phyloP scores from a whole-genome alignment of 192 early-diverging fungal species.

The Linnemannia schmuckeri region DNA sequence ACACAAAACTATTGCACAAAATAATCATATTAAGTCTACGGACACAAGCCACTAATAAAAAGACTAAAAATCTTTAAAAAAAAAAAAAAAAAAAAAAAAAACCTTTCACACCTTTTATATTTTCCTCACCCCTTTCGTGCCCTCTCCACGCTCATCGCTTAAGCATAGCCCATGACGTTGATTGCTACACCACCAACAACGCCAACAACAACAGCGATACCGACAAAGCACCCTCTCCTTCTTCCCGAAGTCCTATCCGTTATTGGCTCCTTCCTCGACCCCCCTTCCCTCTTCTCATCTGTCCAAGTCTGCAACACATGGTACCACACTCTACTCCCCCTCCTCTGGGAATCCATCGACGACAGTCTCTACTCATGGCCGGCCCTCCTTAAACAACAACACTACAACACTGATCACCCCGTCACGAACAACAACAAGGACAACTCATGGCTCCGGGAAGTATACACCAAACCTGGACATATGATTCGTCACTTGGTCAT shows the following conservation, averaged over 20 bases:
- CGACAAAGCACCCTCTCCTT: background rate
- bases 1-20: too few species aligned
- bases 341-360: background rate
- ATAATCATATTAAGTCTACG: too few species aligned
- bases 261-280: background rate
- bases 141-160: background rate
- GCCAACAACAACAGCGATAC: background rate
- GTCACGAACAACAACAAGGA: background rate
- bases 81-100: too few species aligned
- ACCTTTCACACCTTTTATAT: too few species aligned
- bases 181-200: background rate
- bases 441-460: background rate
- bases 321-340: background rate
- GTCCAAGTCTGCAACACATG: background rate
- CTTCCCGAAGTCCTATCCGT: background rate
- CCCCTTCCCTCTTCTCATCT: background rate
- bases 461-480: background rate
- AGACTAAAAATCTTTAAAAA: too few species aligned
- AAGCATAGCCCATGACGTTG: background rate
- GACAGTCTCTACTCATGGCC: background rate
- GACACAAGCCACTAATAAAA: too few species aligned
- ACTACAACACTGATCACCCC: background rate
- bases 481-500: background rate
- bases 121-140: too few species aligned
- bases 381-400: background rate